These are phyloP conservation scores for Lophium mytilinum DNA, from an alignment of 495 filamentous ascomycete genomes.

Conservation along the genomic window DNA sequence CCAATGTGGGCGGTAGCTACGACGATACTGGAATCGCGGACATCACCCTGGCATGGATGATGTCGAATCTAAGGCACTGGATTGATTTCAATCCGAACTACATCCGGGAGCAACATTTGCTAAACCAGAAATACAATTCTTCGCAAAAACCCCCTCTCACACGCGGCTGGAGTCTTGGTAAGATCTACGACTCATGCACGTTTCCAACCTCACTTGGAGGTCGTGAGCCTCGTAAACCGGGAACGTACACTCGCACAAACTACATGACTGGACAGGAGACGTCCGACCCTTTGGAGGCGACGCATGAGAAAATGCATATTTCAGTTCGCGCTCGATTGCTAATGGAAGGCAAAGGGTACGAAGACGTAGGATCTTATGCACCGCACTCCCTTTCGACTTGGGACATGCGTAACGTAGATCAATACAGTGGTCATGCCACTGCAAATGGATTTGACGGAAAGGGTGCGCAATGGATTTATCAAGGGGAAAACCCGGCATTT, in stretches of 20 bases:
- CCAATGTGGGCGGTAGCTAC: slow-evolving; percentile 20
- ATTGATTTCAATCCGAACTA: slow-evolving; percentile 58
- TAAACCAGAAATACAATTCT: slow-evolving; percentile 65
- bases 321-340: slow-evolving; percentile 7
- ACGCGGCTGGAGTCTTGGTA: slow-evolving; percentile 81
- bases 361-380: slow-evolving; percentile 1
- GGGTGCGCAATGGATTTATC: slow-evolving; percentile 1
- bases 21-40: slow-evolving; percentile 25
- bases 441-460: not conserved
- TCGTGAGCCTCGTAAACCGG: slow-evolving; percentile 1
- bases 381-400: slow-evolving; percentile 4
- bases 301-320: not conserved
- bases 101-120: slow-evolving; percentile 60
- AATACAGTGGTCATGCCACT: not conserved
- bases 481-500: not conserved
- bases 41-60: slow-evolving; percentile 33
- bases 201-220: slow-evolving; percentile 52
- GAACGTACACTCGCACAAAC: slow-evolving; percentile 2
- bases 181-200: slow-evolving; percentile 71
- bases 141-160: slow-evolving; percentile 27
- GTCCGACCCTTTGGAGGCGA: not conserved
- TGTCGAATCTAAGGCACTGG: slow-evolving; percentile 21
- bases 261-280: not conserved
- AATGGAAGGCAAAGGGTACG: slow-evolving; percentile 3
- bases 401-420: not conserved